phyloP scores from a whole-genome alignment of 2,329 filamentous ascomycete genomes.

The Aspergillus bombycis region DNA sequence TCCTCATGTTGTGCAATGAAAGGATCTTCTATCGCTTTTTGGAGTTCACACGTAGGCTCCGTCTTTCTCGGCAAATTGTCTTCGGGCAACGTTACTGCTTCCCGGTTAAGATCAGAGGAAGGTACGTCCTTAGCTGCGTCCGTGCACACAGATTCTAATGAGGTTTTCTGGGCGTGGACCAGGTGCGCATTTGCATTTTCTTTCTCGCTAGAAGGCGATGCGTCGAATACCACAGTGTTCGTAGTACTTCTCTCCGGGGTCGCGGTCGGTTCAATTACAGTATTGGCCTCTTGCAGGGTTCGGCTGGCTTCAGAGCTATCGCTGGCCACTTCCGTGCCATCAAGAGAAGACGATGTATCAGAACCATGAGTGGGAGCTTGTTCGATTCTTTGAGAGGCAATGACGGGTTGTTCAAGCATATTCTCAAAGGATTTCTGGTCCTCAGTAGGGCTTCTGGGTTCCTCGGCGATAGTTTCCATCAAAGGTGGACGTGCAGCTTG shows the following conservation, averaged over 20 bases:
- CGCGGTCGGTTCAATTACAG: not conserved
- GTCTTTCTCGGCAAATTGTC: not conserved
- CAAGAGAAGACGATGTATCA: not conserved
- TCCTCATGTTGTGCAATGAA: not conserved
- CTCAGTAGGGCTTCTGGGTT: conserved; percentile 15
- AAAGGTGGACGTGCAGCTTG: conserved; percentile 16
- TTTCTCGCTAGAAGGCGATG: not conserved
- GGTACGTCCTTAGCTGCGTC: not conserved
- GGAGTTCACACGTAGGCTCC: not conserved
- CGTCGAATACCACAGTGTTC: not conserved
- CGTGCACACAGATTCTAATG: not conserved
- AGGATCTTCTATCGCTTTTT: not conserved
- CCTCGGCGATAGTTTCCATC: conserved; percentile 30
- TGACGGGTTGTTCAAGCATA: not conserved
- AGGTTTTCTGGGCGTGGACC: not conserved
- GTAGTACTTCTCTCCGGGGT: not conserved
- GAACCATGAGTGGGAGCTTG: not conserved
- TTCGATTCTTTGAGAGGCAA: not conserved
- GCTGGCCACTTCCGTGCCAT: not conserved
- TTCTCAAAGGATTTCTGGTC: not conserved
- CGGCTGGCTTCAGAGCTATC: not conserved
- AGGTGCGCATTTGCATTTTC: not conserved
- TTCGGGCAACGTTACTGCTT: not conserved
- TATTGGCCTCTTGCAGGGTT: not conserved
- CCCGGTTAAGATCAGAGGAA: not conserved